Evolutionary conservation across 805 yeast genomes (phyloP).

Genomic region (Ogataea siamensis): DNA sequence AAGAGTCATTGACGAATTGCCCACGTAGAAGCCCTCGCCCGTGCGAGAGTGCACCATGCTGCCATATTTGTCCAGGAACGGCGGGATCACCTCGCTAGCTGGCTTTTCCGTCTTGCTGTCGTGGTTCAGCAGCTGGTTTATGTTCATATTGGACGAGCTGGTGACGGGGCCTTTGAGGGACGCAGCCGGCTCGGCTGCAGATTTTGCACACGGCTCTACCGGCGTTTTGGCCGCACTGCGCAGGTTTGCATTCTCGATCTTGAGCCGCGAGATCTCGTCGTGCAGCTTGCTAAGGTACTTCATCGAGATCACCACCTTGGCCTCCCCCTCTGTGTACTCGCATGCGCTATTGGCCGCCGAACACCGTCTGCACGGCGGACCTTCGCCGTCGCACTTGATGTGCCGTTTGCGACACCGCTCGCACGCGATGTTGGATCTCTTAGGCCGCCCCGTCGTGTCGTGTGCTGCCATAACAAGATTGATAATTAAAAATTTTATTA

Average conservation of each 20-base stretch:
- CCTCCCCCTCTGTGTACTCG: slow-evolving; percentile 70
- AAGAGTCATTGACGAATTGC: slow-evolving; percentile 79
- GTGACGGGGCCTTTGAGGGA: neutral
- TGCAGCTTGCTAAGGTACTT: slow-evolving; percentile 65
- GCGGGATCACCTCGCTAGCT: slow-evolving; percentile 58
- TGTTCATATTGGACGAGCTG: slow-evolving; percentile 2
- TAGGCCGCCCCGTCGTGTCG: slow-evolving; percentile 10
- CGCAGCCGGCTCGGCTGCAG: neutral
- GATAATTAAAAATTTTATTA: neutral
- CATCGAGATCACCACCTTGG: slow-evolving; percentile 70
- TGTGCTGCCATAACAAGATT: neutral
- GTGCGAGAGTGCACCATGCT: slow-evolving; percentile 70
- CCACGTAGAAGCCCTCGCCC: slow-evolving; percentile 73
- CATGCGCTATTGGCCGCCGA: slow-evolving; percentile 52
- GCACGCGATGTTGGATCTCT: slow-evolving; percentile 41
- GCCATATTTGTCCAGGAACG: slow-evolving; percentile 69
- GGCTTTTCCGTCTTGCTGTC: slow-evolving; percentile 6
- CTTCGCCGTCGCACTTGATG: slow-evolving; percentile 69
- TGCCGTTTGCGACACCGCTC: slow-evolving; percentile 69
- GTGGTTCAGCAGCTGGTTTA: slow-evolving; percentile 7
- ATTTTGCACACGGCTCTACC: too few species aligned
- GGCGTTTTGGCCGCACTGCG: slow-evolving; percentile 41
- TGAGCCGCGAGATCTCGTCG: slow-evolving; percentile 61
- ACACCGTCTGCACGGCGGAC: slow-evolving; percentile 70
- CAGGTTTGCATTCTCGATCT: slow-evolving; percentile 61